Evolutionary conservation across 2,329 filamentous ascomycete genomes (phyloP).

Genomic region (Aureobasidium sp.): DNA sequence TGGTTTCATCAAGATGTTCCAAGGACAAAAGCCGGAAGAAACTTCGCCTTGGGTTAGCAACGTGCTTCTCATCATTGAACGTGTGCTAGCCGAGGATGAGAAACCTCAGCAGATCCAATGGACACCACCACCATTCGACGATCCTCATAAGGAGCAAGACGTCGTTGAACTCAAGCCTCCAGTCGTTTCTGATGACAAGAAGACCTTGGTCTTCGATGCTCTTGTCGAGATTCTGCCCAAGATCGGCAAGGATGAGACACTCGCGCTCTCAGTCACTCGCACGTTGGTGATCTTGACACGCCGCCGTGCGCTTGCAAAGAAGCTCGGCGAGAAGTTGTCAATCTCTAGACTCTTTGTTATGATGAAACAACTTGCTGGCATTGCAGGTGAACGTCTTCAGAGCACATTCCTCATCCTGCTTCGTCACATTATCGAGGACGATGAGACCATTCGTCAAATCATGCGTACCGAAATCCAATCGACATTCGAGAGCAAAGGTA

Average conservation of each 20-base stretch:
- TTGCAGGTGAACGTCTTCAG: conserved; percentile 67
- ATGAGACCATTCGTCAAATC: conserved; percentile 80
- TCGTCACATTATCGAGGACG: conserved; percentile 90
- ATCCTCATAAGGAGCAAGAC: conserved; percentile 34
- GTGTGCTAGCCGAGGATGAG: conserved; percentile 80
- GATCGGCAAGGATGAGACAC: conserved; percentile 76
- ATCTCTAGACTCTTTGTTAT: conserved; percentile 88
- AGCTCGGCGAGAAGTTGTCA: conserved; percentile 79
- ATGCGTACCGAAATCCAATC: conserved; percentile 83
- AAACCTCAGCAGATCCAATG: conserved; percentile 69
- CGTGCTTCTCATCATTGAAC: conserved; percentile 82
- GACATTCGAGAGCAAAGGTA: conserved; percentile 55
- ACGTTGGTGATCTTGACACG: conserved; percentile 85
- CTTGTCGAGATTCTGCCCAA: conserved; percentile 79
- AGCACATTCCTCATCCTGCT: conserved; percentile 76
- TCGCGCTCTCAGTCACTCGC: conserved; percentile 76
- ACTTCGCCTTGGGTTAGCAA: conserved; percentile 90
- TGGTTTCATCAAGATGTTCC: conserved; percentile 65
- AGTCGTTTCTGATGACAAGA: conserved; percentile 58
- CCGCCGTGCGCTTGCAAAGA: conserved; percentile 63
- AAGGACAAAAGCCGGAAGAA: conserved; percentile 63
- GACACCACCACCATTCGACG: conserved; percentile 43
- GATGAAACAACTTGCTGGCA: conserved; percentile 82
- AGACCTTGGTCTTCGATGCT: conserved; percentile 63
- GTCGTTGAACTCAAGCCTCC: conserved; percentile 54